phyloP scores from a whole-genome alignment of 2,329 filamentous ascomycete species.

The Dactylellina cionopaga region DNA sequence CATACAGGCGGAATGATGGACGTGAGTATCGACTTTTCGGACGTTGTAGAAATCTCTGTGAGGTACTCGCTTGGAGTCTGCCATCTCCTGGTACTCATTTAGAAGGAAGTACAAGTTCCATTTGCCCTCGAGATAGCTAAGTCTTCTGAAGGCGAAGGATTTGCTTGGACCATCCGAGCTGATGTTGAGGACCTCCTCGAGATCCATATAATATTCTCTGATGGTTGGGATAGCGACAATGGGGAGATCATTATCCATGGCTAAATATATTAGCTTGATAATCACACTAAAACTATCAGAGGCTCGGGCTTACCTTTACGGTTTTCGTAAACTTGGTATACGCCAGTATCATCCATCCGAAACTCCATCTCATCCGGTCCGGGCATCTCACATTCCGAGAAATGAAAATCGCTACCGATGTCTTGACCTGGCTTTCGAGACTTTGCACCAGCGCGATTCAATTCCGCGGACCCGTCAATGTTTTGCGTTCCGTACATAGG shows the following conservation, averaged over 20 bases:
- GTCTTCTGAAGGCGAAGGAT: conserved; percentile 91
- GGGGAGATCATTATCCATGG: conserved; percentile 70
- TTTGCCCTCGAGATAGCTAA: conserved; percentile 96
- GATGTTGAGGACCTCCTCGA: conserved; percentile 85
- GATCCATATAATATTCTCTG: conserved; percentile 93
- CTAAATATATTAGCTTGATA: conserved; percentile 46
- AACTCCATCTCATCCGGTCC: conserved; percentile 76
- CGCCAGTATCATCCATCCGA: conserved; percentile 80
- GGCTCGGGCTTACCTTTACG: conserved; percentile 64
- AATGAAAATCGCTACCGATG: conserved; percentile 90
- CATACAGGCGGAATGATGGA: conserved; percentile 99
- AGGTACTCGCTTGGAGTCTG: conserved; percentile 95
- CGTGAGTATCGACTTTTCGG: conserved; percentile 97
- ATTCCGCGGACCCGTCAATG: conserved; percentile 58
- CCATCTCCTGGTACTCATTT: conserved; percentile 97
- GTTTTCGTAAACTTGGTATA: conserved; percentile 90
- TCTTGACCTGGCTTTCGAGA: conserved; percentile 82
- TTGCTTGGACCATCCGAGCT: conserved; percentile 96
- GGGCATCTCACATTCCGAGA: conserved; percentile 79
- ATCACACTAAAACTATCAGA: neutral
- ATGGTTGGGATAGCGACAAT: conserved; percentile 88
- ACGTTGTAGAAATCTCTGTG: conserved; percentile 99
- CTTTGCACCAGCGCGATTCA: conserved; percentile 53
- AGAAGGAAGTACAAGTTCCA: conserved; percentile 93
- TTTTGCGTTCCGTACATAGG: conserved; percentile 57